Percentiles rank a stretch among this genome's conserved stretches.
These are phyloP conservation scores for Aethionema arabicum DNA, from an alignment of 345 rosid species.

Conservation along the genomic window DNA sequence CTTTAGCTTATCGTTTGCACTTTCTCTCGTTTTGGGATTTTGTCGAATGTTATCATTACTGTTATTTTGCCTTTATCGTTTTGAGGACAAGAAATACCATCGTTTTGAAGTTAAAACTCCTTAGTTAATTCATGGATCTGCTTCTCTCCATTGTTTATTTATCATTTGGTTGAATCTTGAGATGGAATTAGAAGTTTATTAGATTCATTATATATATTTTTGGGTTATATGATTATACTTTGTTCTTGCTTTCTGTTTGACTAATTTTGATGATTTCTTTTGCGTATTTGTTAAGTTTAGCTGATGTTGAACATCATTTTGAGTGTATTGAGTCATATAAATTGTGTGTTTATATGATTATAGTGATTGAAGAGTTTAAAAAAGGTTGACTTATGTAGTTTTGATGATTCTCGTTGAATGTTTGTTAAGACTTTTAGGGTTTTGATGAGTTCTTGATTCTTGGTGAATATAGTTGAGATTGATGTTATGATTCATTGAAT, in stretches of 20 bases:
- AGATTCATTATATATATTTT: no score
- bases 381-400: not conserved
- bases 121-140: slow-evolving; percentile 4
- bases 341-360: no score
- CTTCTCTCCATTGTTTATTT: not conserved
- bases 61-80: not conserved
- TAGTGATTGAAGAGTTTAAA: not conserved
- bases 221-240: no score
- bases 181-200: not conserved
- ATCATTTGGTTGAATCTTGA: not conserved
- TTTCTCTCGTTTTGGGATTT: slow-evolving; percentile 2
- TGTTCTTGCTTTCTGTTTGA: no score
- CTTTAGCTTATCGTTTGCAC: not conserved
- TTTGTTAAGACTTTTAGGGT: no score
- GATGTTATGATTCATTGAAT: not conserved
- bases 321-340: not conserved
- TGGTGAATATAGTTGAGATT: not conserved
- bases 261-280: not conserved
- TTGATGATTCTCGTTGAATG: no score
- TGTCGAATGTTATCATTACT: slow-evolving; percentile 6
- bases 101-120: slow-evolving; percentile 3
- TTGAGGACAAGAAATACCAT: not conserved
- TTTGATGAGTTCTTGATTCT: no score
- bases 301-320: not conserved
- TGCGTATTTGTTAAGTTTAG: no score